phyloP scores from a whole-genome alignment of 805 yeast species.

The Yarrowia sp. region DNA sequence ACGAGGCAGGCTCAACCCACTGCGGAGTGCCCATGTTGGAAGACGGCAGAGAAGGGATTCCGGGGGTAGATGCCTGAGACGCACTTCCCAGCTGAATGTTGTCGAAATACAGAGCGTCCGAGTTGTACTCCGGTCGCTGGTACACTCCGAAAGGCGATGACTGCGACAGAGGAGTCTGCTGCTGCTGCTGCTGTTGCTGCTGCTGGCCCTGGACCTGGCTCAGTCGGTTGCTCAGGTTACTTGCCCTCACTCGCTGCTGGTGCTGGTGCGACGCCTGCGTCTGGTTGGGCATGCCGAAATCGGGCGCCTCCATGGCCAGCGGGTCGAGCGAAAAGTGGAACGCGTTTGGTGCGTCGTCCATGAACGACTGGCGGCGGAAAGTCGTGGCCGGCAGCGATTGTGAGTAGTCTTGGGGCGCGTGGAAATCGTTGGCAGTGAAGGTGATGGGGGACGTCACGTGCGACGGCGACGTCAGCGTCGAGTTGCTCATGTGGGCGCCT shows the following conservation, averaged over 20 bases:
- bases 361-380: constrained; percentile 20
- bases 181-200: background rate
- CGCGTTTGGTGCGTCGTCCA: constrained; percentile 43
- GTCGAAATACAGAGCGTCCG: constrained; percentile 18
- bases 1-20: constrained; percentile 22
- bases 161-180: background rate
- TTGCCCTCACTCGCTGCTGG: background rate
- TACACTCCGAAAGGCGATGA: constrained; percentile 23
- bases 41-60: constrained; percentile 4
- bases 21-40: constrained; percentile 32
- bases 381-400: constrained; percentile 23
- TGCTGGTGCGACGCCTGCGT: constrained; percentile 30
- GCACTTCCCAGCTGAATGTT: constrained; percentile 1
- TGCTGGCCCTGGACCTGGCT: background rate
- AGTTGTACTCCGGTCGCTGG: constrained; percentile 19
- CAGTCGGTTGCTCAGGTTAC: background rate
- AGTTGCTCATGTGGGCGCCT: constrained; percentile 1
- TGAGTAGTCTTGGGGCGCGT: constrained; percentile 16
- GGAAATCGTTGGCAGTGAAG: constrained; percentile 18
- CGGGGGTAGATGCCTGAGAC: constrained; percentile 18
- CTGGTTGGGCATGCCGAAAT: constrained; percentile 41
- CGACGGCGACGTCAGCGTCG: constrained; percentile 18
- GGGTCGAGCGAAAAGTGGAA: constrained; percentile 56
- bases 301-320: constrained; percentile 58
- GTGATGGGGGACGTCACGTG: constrained; percentile 21